A percentile compares a stretch with the other conserved stretches of the same genome.
phyloP scores from a whole-genome alignment of 768 basidiomycete species.

The Austroboletus eburneus region DNA sequence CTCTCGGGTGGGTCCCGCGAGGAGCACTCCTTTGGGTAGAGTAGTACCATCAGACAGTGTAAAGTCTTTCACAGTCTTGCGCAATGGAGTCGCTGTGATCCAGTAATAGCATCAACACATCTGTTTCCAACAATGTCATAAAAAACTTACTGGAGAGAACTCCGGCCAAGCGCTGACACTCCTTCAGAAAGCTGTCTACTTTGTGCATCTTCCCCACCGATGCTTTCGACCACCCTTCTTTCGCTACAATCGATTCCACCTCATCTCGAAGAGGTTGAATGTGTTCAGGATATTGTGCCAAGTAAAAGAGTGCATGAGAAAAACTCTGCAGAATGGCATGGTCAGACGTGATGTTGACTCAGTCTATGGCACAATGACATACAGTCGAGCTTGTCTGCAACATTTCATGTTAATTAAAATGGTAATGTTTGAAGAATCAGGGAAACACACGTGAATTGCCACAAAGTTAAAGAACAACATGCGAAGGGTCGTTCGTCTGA shows the following conservation, averaged over 20 bases:
- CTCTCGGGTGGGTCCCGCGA: background rate
- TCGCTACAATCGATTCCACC: background rate
- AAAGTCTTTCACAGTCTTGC: background rate
- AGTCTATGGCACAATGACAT: background rate
- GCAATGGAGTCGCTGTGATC: background rate
- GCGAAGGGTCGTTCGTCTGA: background rate
- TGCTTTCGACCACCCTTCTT: background rate
- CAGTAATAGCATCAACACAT: background rate
- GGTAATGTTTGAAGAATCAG: background rate
- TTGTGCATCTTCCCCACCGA: background rate
- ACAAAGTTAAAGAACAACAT: background rate
- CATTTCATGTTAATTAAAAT: background rate
- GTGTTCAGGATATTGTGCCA: background rate
- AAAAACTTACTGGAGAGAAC: background rate
- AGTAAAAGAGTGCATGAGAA: background rate
- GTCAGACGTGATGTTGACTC: background rate
- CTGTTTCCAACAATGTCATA: background rate
- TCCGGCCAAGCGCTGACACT: background rate
- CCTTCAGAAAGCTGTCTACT: background rate
- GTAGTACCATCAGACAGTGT: background rate
- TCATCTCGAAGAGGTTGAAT: background rate
- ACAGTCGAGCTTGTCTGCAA: background rate
- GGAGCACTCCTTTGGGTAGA: background rate
- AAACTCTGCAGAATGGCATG: background rate
- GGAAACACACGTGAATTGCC: background rate